phyloP scores from a whole-genome alignment of 768 basidiomycete species.

The Botryobasidium botryosum region DNA sequence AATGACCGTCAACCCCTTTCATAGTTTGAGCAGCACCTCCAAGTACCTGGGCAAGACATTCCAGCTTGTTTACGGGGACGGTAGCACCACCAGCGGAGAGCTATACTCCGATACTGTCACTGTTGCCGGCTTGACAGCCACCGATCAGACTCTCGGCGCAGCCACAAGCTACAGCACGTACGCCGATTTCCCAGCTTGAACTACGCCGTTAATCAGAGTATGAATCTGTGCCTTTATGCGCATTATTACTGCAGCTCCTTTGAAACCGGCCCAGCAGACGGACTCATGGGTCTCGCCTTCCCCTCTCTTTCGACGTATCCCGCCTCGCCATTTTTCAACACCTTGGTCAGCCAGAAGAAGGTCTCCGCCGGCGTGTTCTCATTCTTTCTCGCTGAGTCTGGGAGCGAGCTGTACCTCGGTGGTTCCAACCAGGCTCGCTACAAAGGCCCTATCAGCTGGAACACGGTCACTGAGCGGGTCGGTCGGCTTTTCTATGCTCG shows the following conservation, averaged over 20 bases:
- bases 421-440: slow-evolving; percentile 21
- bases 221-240: neutral
- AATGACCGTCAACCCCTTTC: too few species aligned
- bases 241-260: neutral
- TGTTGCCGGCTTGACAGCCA: slow-evolving; percentile 28
- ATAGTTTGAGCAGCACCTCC: slow-evolving; percentile 20
- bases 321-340: slow-evolving; percentile 16
- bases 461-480: slow-evolving; percentile 16
- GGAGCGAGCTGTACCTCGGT: slow-evolving; percentile 23
- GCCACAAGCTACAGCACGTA: slow-evolving; percentile 24
- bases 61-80: slow-evolving; percentile 27
- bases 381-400: slow-evolving; percentile 17
- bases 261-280: slow-evolving; percentile 21
- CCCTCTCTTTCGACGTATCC: slow-evolving; percentile 15
- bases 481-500: neutral
- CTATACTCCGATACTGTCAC: slow-evolving; percentile 33
- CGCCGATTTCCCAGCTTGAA: too few species aligned
- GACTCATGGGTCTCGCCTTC: slow-evolving; percentile 24
- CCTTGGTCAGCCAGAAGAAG: slow-evolving; percentile 12
- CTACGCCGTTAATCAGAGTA: neutral
- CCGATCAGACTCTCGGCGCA: slow-evolving; percentile 28
- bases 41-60: slow-evolving; percentile 19
- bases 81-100: slow-evolving; percentile 22
- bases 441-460: slow-evolving; percentile 20
- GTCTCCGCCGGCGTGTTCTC: slow-evolving; percentile 14